phyloP scores from a whole-genome alignment of 345 rosid species.

The Murraya paniculata region DNA sequence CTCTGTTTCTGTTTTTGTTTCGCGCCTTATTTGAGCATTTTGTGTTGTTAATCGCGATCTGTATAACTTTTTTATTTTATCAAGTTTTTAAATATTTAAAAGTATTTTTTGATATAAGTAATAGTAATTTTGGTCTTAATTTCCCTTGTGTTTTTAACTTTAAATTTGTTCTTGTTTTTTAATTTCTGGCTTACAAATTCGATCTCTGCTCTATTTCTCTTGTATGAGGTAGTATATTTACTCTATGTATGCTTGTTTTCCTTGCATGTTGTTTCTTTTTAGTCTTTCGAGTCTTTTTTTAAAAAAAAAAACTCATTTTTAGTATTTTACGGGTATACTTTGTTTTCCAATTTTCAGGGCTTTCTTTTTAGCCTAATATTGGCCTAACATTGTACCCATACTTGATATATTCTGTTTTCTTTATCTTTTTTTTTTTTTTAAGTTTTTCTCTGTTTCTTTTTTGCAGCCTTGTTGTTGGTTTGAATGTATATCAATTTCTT shows the following conservation, averaged over 20 bases:
- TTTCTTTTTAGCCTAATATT: not conserved
- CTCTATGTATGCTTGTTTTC: not conserved
- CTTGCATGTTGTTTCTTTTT: not conserved
- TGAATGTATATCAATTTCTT: not conserved
- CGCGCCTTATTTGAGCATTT: not conserved
- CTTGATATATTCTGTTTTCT: not conserved
- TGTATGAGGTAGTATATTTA: not conserved
- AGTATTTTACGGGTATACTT: no score
- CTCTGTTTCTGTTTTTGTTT: not conserved
- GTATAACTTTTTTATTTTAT: no score
- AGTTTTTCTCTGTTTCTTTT: not conserved
- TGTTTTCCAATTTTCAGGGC: not conserved
- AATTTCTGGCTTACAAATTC: not conserved
- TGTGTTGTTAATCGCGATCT: not conserved
- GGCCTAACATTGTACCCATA: no score
- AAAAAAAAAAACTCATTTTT: no score
- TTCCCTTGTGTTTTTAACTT: not conserved
- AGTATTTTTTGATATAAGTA: not conserved
- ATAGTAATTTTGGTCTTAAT: not conserved
- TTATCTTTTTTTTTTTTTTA: not conserved
- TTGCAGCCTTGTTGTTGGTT: not conserved
- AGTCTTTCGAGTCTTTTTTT: fast-evolving
- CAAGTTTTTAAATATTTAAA: not conserved
- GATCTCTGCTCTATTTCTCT: not conserved
- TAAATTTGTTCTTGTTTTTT: not conserved